Evolutionary conservation across 768 basidiomycete genomes (phyloP).

Genomic region (Pleurotus djamor): DNA sequence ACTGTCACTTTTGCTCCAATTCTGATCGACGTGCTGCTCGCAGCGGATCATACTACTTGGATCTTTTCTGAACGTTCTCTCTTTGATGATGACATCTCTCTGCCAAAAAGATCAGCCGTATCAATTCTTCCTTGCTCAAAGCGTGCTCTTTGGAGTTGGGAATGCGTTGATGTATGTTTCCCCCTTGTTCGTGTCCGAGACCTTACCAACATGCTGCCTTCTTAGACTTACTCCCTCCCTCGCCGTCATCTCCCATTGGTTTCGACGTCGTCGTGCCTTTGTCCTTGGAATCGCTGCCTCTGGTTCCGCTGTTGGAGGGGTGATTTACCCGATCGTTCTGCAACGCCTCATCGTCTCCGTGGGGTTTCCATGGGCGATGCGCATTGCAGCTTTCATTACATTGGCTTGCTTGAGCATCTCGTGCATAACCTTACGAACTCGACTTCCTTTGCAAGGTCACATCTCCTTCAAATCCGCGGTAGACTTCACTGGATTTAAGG

Average conservation of each 20-base stretch:
- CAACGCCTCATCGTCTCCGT: slow-evolving; percentile 14
- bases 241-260: slow-evolving; percentile 42
- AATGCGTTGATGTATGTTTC: slow-evolving; percentile 6
- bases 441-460: slow-evolving; percentile 18
- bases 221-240: slow-evolving; percentile 14
- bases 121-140: slow-evolving; percentile 10
- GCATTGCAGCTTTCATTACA: slow-evolving; percentile 23
- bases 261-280: slow-evolving; percentile 34
- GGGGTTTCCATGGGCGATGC: slow-evolving; percentile 24
- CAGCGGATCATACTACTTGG: slow-evolving; percentile 3
- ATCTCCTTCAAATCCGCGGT: slow-evolving; percentile 16
- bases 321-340: slow-evolving; percentile 43
- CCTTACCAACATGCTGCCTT: background rate
- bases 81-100: slow-evolving; percentile 9
- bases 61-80: slow-evolving; percentile 6
- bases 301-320: slow-evolving; percentile 34
- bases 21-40: background rate
- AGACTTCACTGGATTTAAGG: slow-evolving; percentile 22
- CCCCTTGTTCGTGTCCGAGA: background rate
- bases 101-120: slow-evolving; percentile 10
- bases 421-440: slow-evolving; percentile 21
- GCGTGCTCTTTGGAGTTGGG: slow-evolving; percentile 10
- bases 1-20: background rate
- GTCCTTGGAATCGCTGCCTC: slow-evolving; percentile 46
- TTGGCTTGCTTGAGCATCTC: slow-evolving; percentile 19